Evolutionary conservation across 441 rosid genomes (phyloP), one percentile per base, ranked within the genome.

Genomic region (Arabidopsis hybrid): DNA sequence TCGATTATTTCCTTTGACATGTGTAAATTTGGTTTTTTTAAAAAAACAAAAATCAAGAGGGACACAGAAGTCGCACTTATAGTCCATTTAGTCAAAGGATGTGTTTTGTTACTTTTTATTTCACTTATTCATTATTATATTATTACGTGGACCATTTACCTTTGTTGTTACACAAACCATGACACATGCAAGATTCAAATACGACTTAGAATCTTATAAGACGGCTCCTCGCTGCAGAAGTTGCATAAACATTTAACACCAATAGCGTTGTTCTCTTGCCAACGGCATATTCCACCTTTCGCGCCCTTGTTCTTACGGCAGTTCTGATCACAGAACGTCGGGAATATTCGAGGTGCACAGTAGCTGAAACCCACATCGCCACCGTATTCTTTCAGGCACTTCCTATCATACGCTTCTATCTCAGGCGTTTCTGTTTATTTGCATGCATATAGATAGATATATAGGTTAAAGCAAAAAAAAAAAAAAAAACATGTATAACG

Each of bases 321-420:
- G 8, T 18, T 58, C 18, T 2, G 35, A 16, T 50, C 50, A 66
- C 78, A 74, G 4, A 74, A 29, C 17, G 72, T 1, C 11, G 78
- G 78, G 40, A 0, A 34, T 29, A 67, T 67, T 36, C 5, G 6
- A 31, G 73, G 73, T 16, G 62, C 56, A 66, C 78, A 74, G 21
- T 29, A 67, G 55, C 61, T 13, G 35, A 50, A 42, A 34, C 78
- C 78, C 9, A 66, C 72, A n/a, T 60, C 42, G 16, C 78, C 78
- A 3, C 78, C 78, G 7, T 66, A 67, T 40, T 59, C 78, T 59
- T 51, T 67, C 36, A 74, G 9, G 36, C 78, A 74, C 16, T 51
- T 14, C 18, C 31, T 39, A 42, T 8, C 56, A 13, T 74, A 61
- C n/a, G 73, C 73, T 51, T 67, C 14, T 74, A 5, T 74, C 73